A percentile compares a stretch with the other conserved stretches of the same genome.
These are phyloP conservation scores for Penicillium freii DNA, from an alignment of 2,329 filamentous ascomycete species.

Conservation along the genomic window DNA sequence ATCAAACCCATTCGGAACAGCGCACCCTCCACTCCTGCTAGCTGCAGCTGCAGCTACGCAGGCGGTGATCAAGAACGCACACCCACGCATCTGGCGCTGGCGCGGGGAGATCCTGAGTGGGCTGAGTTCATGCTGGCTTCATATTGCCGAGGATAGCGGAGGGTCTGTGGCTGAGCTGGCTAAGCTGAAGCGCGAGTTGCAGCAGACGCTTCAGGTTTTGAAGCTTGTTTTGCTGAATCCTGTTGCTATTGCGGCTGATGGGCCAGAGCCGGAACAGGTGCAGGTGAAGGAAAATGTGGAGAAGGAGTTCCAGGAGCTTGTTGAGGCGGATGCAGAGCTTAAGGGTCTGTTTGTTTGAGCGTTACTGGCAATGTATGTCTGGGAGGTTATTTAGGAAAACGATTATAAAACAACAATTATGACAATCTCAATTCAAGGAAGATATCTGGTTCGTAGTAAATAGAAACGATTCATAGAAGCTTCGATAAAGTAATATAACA, in stretches of 20 bases:
- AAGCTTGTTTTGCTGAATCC: slow-evolving; percentile 33
- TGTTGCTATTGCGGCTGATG: slow-evolving; percentile 12
- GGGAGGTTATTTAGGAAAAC: not conserved
- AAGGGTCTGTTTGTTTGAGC: slow-evolving; percentile 29
- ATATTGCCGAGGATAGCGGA: slow-evolving; percentile 41
- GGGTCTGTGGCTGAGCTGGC: slow-evolving; percentile 10
- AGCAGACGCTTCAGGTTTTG: slow-evolving; percentile 30
- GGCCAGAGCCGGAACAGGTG: slow-evolving; percentile 20
- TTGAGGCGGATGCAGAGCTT: slow-evolving; percentile 37
- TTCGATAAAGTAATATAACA: not conserved
- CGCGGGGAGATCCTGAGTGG: slow-evolving; percentile 63
- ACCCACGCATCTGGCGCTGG: slow-evolving; percentile 66
- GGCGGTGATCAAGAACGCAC: slow-evolving; percentile 60
- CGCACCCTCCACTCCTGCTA: slow-evolving; percentile 54
- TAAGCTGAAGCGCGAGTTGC: slow-evolving; percentile 29
- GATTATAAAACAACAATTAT: not conserved
- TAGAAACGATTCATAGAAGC: not conserved
- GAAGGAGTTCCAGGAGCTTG: slow-evolving; percentile 35
- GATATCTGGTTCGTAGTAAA: not conserved
- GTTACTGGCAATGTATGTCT: not conserved
- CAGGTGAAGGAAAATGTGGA: slow-evolving; percentile 32
- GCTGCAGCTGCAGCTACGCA: slow-evolving; percentile 56
- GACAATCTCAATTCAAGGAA: too few relatives aligned
- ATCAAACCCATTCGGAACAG: slow-evolving; percentile 64
- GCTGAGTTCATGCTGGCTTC: slow-evolving; percentile 62